Evolutionary conservation across 192 early-diverging fungal species (phyloP), one percentile per base, ranked within the genome.

Genomic region (Backusella macrospora): DNA sequence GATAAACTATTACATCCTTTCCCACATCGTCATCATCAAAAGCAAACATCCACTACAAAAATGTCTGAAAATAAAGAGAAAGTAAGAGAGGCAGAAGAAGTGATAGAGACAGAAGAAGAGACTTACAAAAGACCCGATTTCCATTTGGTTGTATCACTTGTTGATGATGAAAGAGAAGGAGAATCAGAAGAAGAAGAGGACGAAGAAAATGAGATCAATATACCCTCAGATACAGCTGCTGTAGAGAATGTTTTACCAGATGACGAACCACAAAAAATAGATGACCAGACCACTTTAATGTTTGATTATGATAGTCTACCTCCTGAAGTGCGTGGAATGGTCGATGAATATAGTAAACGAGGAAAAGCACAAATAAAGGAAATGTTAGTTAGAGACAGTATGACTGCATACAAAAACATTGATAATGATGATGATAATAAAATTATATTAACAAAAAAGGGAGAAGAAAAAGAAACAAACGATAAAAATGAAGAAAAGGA

Each of bases 221-320:
- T 23, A 59, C 21, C 52, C 13, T 59, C 10, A 59, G 52, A 59
- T 1, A 8, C 23, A 12, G 13, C 10, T 26, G 10, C 26, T 23
- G 26, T 21, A 0, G 52, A 59, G 10, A 59, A 10, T 5, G 26
- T 21, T 26, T 23, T 12, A 23, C 26, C 23, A 4, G 52, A 66
- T n/a, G 18, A 39, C 9, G 65, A 18, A 43, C 23, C 38, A 5
- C 12, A 39, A 9, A 40, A 5, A 66, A 66, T 21, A 7, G 65
- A 66, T 23, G 42, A 39, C 39, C 65, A 21, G 65, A 40, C n/a
- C 8, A 63, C 46, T 9, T 46, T 77, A 6, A 38, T 55, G 39
- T 77, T 77, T 72, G 76, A 77, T 52, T 71, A 65, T 45, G 39
- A 65, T 34, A 47, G 70, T 16, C 48, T 77, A 8, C 70, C 76